Percentiles rank a stretch among this genome's conserved stretches.
These are phyloP conservation scores for Mucor piriformis DNA, from an alignment of 371 early-diverging fungal genomes.

Conservation along the genomic window DNA sequence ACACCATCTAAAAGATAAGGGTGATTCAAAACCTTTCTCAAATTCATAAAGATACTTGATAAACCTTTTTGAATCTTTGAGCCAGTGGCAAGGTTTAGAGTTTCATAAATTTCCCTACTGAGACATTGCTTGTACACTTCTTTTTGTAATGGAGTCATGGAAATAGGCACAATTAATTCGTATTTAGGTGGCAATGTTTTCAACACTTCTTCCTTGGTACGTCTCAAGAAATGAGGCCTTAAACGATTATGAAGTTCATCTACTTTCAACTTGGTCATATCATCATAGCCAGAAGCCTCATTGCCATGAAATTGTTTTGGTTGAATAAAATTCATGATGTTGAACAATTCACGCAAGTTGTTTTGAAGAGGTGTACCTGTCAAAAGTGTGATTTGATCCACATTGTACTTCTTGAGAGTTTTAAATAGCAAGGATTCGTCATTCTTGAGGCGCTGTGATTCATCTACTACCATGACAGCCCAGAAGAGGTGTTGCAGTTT, in stretches of 20 bases:
- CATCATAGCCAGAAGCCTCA: slow-evolving; percentile 58
- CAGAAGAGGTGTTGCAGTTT: slow-evolving; percentile 42
- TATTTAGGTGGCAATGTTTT: slow-evolving; percentile 87
- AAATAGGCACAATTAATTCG: slow-evolving; percentile 84
- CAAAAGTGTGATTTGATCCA: slow-evolving; percentile 69
- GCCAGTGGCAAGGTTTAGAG: slow-evolving; percentile 36
- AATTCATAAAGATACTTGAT: slow-evolving; percentile 62
- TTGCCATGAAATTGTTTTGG: slow-evolving; percentile 50
- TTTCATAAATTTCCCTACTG: slow-evolving; percentile 41
- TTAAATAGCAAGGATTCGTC: slow-evolving; percentile 69
- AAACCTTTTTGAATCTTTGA: slow-evolving; percentile 35
- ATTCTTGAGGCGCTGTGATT: slow-evolving; percentile 90
- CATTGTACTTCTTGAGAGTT: slow-evolving; percentile 52
- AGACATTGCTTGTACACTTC: slow-evolving; percentile 82
- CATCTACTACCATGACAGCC: slow-evolving; percentile 80
- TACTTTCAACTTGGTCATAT: slow-evolving; percentile 40
- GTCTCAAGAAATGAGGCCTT: slow-evolving; percentile 88
- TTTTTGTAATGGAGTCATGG: slow-evolving; percentile 79
- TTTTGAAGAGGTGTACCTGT: slow-evolving; percentile 86
- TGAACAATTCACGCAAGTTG: slow-evolving; percentile 72
- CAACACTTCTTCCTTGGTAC: slow-evolving; percentile 88
- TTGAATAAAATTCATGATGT: slow-evolving; percentile 79
- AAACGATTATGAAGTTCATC: slow-evolving; percentile 49
- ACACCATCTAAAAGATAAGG: slow-evolving; percentile 71
- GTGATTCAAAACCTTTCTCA: slow-evolving; percentile 77